phyloP scores from a whole-genome alignment of 768 basidiomycete species.

The Pleurotus cornucopiae region DNA sequence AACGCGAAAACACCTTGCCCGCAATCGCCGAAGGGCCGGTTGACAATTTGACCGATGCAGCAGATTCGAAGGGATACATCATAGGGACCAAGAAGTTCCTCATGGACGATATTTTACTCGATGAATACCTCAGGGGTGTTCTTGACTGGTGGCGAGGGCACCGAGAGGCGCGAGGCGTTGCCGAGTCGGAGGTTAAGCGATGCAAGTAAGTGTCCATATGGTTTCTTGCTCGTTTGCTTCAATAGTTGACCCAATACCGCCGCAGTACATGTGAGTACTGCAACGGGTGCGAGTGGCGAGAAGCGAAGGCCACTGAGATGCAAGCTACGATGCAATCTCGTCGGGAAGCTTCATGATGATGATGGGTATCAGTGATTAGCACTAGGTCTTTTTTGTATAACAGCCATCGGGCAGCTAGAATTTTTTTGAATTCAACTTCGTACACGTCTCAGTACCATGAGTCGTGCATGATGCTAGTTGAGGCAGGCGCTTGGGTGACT shows the following conservation, averaged over 20 bases:
- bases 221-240: background rate
- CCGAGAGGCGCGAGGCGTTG: constrained; percentile 69
- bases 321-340: background rate
- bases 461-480: too few species aligned
- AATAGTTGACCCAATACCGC: constrained; percentile 1
- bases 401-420: too few species aligned
- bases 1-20: background rate
- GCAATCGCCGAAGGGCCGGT: background rate
- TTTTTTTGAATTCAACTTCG: too few species aligned
- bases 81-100: constrained; percentile 64
- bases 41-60: background rate
- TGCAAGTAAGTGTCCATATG: constrained; percentile 52
- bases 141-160: constrained; percentile 76
- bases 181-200: constrained; percentile 49
- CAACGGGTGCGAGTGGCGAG: constrained; percentile 79
- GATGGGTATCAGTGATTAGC: too few species aligned
- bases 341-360: too few species aligned
- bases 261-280: constrained; percentile 69
- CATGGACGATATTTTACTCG: constrained; percentile 50
- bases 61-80: constrained; percentile 31
- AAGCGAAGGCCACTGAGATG: constrained; percentile 42
- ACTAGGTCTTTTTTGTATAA: too few species aligned
- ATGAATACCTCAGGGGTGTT: constrained; percentile 46
- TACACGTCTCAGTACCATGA: too few species aligned
- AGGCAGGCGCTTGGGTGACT: too few species aligned